Percentiles rank a stretch among this genome's conserved stretches.
Evolutionary conservation across 148 eudicot species (phyloP).

Genomic region (Vaccinium vitisidaea): DNA sequence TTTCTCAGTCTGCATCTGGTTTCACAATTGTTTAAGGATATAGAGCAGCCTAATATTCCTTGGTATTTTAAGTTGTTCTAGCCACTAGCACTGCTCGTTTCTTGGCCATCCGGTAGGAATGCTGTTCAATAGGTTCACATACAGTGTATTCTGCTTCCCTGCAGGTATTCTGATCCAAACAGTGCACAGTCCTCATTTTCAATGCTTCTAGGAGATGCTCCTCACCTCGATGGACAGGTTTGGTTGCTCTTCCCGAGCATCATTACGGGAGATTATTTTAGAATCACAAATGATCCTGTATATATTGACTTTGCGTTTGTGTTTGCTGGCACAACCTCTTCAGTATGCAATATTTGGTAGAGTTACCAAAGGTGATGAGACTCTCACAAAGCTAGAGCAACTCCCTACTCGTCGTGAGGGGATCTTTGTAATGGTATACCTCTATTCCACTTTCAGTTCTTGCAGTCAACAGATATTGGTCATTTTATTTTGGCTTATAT

Average conservation of each 20-base stretch:
- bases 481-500: not conserved
- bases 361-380: slow-evolving; percentile 91
- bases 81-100: not conserved
- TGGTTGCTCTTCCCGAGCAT: slow-evolving; percentile 13
- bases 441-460: slow-evolving; percentile 18
- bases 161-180: slow-evolving; percentile 82
- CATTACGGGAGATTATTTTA: not conserved
- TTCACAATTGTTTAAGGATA: not conserved
- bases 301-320: slow-evolving; percentile 9
- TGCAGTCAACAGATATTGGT: not conserved
- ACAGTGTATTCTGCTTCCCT: not conserved
- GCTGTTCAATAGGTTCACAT: not conserved
- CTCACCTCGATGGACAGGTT: slow-evolving; percentile 91
- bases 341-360: slow-evolving; percentile 93
- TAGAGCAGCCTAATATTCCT: not conserved
- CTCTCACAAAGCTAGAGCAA: slow-evolving; percentile 83
- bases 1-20: not conserved
- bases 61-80: not conserved
- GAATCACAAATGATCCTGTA: not conserved
- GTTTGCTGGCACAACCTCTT: slow-evolving; percentile 12
- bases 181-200: slow-evolving; percentile 92
- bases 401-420: slow-evolving; percentile 87
- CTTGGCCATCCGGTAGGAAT: not conserved
- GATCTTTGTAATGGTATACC: slow-evolving; percentile 88
- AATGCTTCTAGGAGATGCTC: slow-evolving; percentile 93